Conservation (phyloP, 768 basidiomycete genomes). For the Phanerochaete carnosa region DNA sequence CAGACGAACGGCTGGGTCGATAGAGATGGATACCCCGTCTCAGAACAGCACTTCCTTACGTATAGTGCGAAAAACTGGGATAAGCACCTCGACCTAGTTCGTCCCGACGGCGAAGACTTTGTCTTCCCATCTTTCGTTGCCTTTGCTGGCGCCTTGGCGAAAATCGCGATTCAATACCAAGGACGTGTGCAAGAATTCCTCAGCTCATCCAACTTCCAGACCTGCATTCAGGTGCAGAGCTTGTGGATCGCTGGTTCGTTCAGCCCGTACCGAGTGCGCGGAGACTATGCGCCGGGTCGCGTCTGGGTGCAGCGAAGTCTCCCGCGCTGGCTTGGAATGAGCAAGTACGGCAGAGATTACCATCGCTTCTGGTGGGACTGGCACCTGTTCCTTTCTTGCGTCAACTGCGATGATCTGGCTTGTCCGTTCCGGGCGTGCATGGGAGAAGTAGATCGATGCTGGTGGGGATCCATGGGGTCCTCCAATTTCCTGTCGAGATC, state of each 20-base stretch:
- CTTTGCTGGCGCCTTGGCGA: background rate
- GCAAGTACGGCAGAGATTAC: conserved; percentile 20
- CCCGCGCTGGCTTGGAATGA: conserved; percentile 23
- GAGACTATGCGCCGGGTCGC: conserved; percentile 7
- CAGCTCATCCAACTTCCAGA: conserved; percentile 28
- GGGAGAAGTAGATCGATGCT: conserved; percentile 28
- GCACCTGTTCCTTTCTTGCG: conserved; percentile 17
- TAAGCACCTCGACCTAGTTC: conserved; percentile 22
- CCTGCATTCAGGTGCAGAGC: conserved; percentile 29
- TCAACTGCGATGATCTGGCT: background rate
- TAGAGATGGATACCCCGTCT: conserved; percentile 15
- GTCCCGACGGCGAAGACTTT: background rate
- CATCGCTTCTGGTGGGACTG: conserved; percentile 25
- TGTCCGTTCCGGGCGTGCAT: conserved; percentile 5
- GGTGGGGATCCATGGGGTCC: conserved; percentile 26
- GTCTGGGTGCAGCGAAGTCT: conserved; percentile 14
- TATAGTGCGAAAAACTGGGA: conserved; percentile 34
- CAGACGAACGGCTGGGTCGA: conserved; percentile 23
- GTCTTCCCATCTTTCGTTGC: background rate
- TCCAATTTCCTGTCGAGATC: conserved; percentile 24
- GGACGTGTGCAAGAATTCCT: conserved; percentile 20
- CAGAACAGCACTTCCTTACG: conserved; percentile 24
- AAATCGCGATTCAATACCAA: conserved; percentile 5
- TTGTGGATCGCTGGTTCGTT: conserved; percentile 30
- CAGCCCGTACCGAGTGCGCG: conserved; percentile 13